Percentiles rank a stretch among this genome's conserved stretches.
These are phyloP conservation scores for Rhizopogon hawkerae DNA, from an alignment of 1,284 basidiomycete species.

Conservation along the genomic window DNA sequence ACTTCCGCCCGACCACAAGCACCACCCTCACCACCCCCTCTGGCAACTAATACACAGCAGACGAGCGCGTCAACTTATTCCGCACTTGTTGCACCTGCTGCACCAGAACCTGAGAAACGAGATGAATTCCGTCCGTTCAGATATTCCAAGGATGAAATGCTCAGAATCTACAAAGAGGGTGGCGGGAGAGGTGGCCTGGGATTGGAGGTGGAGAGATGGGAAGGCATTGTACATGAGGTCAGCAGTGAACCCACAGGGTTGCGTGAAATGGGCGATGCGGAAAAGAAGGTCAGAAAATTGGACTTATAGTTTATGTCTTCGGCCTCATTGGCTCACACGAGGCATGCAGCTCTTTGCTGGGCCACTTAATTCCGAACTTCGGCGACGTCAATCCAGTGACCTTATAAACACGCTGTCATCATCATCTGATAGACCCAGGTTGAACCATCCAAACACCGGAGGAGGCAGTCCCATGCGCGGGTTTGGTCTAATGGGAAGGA, in stretches of 20 bases:
- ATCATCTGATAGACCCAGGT: conserved; percentile 50
- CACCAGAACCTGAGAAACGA: conserved; percentile 42
- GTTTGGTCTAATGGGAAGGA: conserved; percentile 51
- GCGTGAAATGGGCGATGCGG: conserved; percentile 72
- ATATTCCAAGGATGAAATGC: conserved; percentile 80
- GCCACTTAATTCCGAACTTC: conserved; percentile 71
- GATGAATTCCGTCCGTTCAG: conserved; percentile 72
- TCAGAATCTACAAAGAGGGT: conserved; percentile 77
- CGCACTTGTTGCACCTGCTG: conserved; percentile 57
- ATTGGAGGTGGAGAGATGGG: conserved; percentile 79
- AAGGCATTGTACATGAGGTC: conserved; percentile 73
- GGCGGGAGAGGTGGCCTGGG: conserved; percentile 67
- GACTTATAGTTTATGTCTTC: conserved; percentile 7
- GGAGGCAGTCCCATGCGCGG: conserved; percentile 56
- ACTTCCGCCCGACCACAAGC: conserved; percentile 42
- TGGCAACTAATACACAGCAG: conserved; percentile 30
- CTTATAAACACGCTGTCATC: conserved; percentile 50
- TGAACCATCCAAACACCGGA: conserved; percentile 38
- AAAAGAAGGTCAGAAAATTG: conserved; percentile 69
- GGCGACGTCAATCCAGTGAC: conserved; percentile 71
- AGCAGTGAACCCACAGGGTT: conserved; percentile 67
- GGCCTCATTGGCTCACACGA: conserved; percentile 22
- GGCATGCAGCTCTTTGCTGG: conserved; percentile 56
- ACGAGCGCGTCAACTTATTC: conserved; percentile 69
- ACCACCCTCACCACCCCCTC: conserved; percentile 51